phyloP scores from a whole-genome alignment of 202 grass and related monocot species.

The Panicum hallii region DNA sequence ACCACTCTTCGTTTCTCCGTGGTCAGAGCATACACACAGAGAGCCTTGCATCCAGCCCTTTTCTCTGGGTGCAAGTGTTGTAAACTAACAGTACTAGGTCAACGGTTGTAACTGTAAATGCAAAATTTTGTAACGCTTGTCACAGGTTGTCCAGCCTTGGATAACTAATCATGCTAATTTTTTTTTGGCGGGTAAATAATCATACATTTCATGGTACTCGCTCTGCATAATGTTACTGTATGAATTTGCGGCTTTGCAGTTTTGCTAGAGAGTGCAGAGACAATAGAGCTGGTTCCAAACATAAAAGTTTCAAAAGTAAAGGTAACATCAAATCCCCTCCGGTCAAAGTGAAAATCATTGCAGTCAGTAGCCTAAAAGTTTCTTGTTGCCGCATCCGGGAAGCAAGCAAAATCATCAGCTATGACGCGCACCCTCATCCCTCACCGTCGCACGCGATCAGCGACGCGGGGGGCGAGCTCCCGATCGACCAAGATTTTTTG shows the following conservation, averaged over 20 bases:
- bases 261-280: background rate
- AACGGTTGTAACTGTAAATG: conserved; percentile 22
- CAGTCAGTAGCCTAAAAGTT: background rate
- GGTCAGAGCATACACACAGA: conserved; percentile 9
- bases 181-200: background rate
- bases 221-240: background rate
- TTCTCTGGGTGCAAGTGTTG: background rate
- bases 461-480: background rate
- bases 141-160: background rate
- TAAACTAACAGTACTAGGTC: conserved; percentile 1
- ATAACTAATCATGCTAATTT: background rate
- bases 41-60: background rate
- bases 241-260: background rate
- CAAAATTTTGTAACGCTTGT: background rate
- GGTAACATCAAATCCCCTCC: background rate
- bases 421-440: too few relatives aligned
- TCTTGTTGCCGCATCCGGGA: background rate
- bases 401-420: background rate
- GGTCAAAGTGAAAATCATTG: background rate
- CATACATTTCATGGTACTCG: background rate
- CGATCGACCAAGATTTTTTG: conserved; percentile 22
- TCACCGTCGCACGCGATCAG: background rate
- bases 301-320: background rate
- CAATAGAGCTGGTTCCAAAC: background rate
- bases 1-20: background rate